These are phyloP conservation scores for Acacia melanoxylon DNA, from an alignment of 306 rosid genomes.

Conservation along the genomic window DNA sequence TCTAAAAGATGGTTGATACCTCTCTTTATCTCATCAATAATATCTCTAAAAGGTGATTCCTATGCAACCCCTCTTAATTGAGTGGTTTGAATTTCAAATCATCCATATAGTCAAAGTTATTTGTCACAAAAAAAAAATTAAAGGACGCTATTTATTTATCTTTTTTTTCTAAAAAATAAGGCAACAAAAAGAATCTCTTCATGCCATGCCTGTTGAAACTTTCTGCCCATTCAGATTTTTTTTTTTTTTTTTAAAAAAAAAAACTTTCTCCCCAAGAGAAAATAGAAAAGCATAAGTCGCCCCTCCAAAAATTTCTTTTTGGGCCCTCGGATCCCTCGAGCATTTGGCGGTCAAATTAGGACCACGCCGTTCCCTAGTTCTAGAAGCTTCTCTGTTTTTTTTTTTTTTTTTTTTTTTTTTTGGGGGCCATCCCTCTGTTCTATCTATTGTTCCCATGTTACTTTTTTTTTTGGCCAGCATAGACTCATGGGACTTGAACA, in stretches of 20 bases:
- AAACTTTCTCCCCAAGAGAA: background rate
- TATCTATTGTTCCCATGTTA: background rate
- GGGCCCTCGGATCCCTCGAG: no score
- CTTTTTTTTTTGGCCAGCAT: background rate
- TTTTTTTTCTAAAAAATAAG: no score
- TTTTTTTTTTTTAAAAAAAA: no score
- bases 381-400: background rate
- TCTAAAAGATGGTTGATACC: no score
- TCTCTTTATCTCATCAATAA: no score
- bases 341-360: background rate
- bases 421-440: background rate
- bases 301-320: no score
- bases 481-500: background rate
- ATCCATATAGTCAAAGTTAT: background rate
- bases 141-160: no score
- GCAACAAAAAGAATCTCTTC: background rate
- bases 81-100: no score
- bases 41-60: no score
- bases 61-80: no score
- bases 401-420: background rate
- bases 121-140: no score
- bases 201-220: background rate
- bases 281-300: background rate
- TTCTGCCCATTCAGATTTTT: no score
- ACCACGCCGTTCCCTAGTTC: background rate